A percentile compares a stretch with the other conserved stretches of the same genome.
These are phyloP conservation scores for Termitomyces sp. DNA, from an alignment of 768 basidiomycete genomes.

Conservation along the genomic window DNA sequence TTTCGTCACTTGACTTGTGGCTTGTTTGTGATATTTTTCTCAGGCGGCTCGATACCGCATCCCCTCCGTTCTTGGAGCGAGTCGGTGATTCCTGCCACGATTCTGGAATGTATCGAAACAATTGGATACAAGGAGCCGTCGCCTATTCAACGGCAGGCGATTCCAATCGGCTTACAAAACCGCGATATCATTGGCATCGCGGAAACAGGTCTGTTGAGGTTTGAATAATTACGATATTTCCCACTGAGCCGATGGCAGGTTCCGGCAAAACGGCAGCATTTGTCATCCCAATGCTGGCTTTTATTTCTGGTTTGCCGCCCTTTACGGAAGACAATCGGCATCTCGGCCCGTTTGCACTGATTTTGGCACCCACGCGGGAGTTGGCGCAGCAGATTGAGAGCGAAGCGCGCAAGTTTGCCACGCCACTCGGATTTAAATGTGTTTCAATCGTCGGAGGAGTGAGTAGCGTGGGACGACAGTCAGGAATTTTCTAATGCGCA, in stretches of 20 bases:
- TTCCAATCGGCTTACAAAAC: constrained; percentile 96
- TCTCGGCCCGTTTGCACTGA: constrained; percentile 88
- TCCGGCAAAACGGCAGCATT: constrained; percentile 99
- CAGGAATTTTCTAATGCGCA: constrained; percentile 7
- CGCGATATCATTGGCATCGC: constrained; percentile 98
- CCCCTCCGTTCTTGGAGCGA: constrained; percentile 92
- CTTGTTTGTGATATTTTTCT: not conserved
- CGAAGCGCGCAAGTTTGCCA: constrained; percentile 89
- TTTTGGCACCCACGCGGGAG: constrained; percentile 96
- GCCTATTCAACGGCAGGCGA: constrained; percentile 96
- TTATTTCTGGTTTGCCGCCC: constrained; percentile 81
- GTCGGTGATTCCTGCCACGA: constrained; percentile 70
- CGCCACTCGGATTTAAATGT: constrained; percentile 84
- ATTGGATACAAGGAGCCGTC: constrained; percentile 98
- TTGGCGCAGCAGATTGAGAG: constrained; percentile 95
- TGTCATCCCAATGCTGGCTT: constrained; percentile 95
- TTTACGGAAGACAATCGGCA: constrained; percentile 92
- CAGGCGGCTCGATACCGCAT: constrained; percentile 90
- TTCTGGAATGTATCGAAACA: constrained; percentile 79
- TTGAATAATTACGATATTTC: not conserved
- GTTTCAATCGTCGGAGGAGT: constrained; percentile 99
- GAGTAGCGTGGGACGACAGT: constrained; percentile 21
- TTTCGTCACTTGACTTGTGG: constrained; percentile 1
- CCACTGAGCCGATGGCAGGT: constrained; percentile 40
- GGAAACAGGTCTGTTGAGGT: constrained; percentile 68